Conservation (phyloP, 257 asterid species). For the Linderniella brevidens region DNA sequence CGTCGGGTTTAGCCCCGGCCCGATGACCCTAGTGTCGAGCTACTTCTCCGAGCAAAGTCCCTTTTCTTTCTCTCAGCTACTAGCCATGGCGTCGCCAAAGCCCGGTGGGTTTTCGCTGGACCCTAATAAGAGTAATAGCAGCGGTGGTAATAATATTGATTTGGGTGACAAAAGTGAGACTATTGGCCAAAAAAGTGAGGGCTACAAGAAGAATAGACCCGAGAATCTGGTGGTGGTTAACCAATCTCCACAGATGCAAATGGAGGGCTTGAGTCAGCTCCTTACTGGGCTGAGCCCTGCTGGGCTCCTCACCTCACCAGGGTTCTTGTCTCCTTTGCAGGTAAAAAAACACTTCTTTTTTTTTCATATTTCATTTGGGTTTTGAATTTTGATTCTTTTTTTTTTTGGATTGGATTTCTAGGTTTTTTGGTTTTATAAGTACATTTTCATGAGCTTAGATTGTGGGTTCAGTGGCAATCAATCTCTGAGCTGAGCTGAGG, state of each 20-base stretch:
- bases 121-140: too few species aligned
- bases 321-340: conserved; percentile 76
- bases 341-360: conserved; percentile 14
- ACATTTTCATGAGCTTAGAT: neutral
- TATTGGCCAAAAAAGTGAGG: conserved; percentile 20
- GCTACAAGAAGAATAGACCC: conserved; percentile 61
- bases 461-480: too few species aligned
- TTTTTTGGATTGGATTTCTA: too few species aligned
- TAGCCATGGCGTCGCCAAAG: conserved; percentile 5
- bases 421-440: neutral
- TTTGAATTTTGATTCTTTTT: neutral
- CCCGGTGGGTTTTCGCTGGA: too few species aligned
- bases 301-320: conserved; percentile 73
- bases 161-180: neutral
- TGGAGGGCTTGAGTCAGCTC: conserved; percentile 35
- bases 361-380: neutral
- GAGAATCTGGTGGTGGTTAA: conserved; percentile 46
- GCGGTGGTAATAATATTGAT: neutral
- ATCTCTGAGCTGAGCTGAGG: too few species aligned
- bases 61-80: conserved; percentile 7
- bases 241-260: conserved; percentile 34
- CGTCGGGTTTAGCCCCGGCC: conserved; percentile 3
- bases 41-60: conserved; percentile 1
- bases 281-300: conserved; percentile 68
- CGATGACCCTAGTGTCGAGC: conserved; percentile 4